Conservation (phyloP, 2,329 filamentous ascomycete genomes). For the Cladophialophora chaetospira region DNA sequence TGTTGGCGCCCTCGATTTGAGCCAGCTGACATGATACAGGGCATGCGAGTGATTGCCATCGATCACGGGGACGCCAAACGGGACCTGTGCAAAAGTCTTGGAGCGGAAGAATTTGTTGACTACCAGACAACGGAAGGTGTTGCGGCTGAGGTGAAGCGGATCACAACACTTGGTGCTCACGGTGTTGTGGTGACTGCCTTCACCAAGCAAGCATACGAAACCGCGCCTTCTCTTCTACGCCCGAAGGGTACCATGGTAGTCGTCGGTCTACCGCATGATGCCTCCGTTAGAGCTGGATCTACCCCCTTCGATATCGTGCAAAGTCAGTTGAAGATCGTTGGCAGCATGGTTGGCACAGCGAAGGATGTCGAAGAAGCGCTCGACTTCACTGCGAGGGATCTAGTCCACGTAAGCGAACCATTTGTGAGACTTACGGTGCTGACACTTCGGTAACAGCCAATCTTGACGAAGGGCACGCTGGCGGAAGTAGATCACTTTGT, state of each 20-base stretch:
- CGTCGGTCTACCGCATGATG: conserved; percentile 38
- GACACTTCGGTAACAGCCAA: background rate
- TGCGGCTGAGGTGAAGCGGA: conserved; percentile 36
- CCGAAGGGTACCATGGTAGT: conserved; percentile 40
- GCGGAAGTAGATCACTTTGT: conserved; percentile 6
- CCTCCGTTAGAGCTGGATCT: conserved; percentile 38
- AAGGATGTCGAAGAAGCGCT: conserved; percentile 49
- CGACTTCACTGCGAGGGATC: conserved; percentile 45
- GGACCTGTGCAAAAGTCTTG: conserved; percentile 39
- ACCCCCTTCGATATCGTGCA: conserved; percentile 8
- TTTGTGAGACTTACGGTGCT: background rate
- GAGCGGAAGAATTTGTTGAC: conserved; percentile 41
- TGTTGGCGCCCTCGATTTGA: background rate
- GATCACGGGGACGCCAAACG: conserved; percentile 39
- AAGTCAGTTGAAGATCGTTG: conserved; percentile 38
- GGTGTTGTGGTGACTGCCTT: conserved; percentile 41
- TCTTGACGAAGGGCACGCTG: conserved; percentile 9
- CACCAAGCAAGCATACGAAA: conserved; percentile 38
- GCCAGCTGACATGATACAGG: background rate
- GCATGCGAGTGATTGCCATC: conserved; percentile 41
- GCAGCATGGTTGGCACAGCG: conserved; percentile 44
- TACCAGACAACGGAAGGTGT: conserved; percentile 38
- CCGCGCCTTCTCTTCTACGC: conserved; percentile 36
- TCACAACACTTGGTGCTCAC: conserved; percentile 41
- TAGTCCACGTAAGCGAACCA: conserved; percentile 34